Evolutionary conservation across 75 land plant genomes (phyloP).

Genomic region (Cunninghamia lanceolata): DNA sequence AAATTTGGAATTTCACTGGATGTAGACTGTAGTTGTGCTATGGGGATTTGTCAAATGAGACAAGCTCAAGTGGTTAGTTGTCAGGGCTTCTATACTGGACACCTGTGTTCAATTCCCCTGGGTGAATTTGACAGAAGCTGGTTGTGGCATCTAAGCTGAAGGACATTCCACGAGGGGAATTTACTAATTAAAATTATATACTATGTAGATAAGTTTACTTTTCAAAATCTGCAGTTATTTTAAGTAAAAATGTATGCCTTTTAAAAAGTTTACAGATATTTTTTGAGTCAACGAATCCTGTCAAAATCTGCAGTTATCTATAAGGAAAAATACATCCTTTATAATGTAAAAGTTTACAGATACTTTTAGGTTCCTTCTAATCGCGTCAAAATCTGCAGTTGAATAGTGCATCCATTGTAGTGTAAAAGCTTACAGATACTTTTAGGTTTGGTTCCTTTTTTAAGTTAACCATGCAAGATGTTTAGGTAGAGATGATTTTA

Average conservation of each 20-base stretch:
- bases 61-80: too few relatives aligned
- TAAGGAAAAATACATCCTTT: neutral
- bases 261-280: neutral
- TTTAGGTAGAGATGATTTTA: neutral
- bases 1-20: neutral
- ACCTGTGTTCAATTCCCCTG: too few relatives aligned
- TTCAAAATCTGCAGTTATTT: neutral
- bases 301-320: neutral
- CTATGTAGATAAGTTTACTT: neutral
- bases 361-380: neutral
- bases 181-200: too few relatives aligned
- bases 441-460: too few relatives aligned
- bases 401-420: neutral
- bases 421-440: neutral
- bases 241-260: neutral
- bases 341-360: neutral
- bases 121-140: too few relatives aligned
- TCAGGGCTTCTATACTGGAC: too few relatives aligned
- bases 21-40: neutral
- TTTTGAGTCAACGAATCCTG: neutral
- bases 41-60: too few relatives aligned
- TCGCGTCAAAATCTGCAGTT: neutral
- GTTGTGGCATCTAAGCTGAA: too few relatives aligned
- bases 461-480: neutral
- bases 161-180: too few relatives aligned